Percentiles rank a stretch among this genome's conserved stretches.
Evolutionary conservation across 495 filamentous ascomycete genomes (phyloP).

Genomic region (Talaromyces adpressus): DNA sequence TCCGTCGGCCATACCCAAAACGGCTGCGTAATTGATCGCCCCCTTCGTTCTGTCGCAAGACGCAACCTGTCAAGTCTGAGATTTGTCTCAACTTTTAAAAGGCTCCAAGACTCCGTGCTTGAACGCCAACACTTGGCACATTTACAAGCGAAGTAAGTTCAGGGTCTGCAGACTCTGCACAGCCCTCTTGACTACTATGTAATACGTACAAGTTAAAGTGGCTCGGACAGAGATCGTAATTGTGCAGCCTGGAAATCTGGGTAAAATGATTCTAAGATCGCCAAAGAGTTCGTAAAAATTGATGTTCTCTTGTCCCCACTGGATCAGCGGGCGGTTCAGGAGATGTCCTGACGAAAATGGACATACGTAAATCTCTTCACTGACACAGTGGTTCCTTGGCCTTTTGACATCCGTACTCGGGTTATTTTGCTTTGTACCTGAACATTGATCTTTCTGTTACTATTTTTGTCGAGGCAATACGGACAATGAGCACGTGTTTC

Average conservation of each 20-base stretch:
- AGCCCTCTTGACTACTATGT: not conserved
- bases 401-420: not conserved
- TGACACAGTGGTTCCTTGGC: too few relatives aligned
- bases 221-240: not conserved
- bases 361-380: not conserved
- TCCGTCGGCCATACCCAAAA: not conserved
- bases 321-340: not conserved
- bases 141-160: not conserved
- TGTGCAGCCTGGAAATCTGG: not conserved
- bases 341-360: not conserved
- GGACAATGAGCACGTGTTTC: not conserved
- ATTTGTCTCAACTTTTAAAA: not conserved
- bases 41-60: not conserved
- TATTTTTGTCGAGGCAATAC: not conserved
- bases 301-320: not conserved
- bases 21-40: not conserved
- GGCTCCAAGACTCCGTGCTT: not conserved
- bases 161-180: not conserved
- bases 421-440: not conserved
- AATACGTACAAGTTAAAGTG: not conserved
- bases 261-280: not conserved
- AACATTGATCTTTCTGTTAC: not conserved
- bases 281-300: not conserved
- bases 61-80: not conserved
- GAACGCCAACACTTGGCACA: not conserved